Evolutionary conservation across 202 grass and related monocot genomes (phyloP).

Genomic region (Elaeis oleifera): DNA sequence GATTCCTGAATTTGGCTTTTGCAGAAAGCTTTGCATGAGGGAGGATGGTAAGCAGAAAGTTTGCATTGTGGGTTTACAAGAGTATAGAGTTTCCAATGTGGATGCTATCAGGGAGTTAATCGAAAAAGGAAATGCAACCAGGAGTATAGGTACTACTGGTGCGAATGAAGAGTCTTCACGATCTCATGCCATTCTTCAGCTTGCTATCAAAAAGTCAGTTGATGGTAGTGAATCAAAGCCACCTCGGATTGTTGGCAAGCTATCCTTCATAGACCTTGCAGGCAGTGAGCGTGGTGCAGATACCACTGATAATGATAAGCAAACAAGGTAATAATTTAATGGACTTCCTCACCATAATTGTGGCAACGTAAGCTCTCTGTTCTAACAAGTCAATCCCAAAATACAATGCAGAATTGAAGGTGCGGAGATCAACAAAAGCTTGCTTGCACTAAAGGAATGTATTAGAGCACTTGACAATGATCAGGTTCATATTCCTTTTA

Average conservation of each 20-base stretch:
- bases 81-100: conserved; percentile 79
- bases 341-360: too few species aligned
- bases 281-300: conserved; percentile 97
- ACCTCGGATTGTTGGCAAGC: conserved; percentile 58
- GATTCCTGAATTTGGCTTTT: conserved; percentile 9
- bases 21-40: conserved; percentile 97
- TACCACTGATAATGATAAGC: conserved; percentile 97
- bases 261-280: conserved; percentile 96
- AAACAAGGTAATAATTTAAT: conserved; percentile 59
- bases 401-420: conserved; percentile 76
- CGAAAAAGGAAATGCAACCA: conserved; percentile 81
- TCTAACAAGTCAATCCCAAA: too few species aligned
- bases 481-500: conserved; percentile 95
- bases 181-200: conserved; percentile 99
- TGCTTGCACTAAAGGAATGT: conserved; percentile 96
- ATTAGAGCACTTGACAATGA: conserved; percentile 98
- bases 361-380: too few species aligned
- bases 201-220: conserved; percentile 82
- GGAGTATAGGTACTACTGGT: conserved; percentile 93
- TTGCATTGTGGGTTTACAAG: conserved; percentile 92
- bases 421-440: conserved; percentile 99
- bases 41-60: conserved; percentile 99
- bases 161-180: conserved; percentile 96
- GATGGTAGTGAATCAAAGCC: conserved; percentile 82
- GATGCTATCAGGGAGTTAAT: conserved; percentile 91